These are phyloP conservation scores for Pyrenophora seminiperda DNA, from an alignment of 2,329 filamentous ascomycete genomes.

Conservation along the genomic window DNA sequence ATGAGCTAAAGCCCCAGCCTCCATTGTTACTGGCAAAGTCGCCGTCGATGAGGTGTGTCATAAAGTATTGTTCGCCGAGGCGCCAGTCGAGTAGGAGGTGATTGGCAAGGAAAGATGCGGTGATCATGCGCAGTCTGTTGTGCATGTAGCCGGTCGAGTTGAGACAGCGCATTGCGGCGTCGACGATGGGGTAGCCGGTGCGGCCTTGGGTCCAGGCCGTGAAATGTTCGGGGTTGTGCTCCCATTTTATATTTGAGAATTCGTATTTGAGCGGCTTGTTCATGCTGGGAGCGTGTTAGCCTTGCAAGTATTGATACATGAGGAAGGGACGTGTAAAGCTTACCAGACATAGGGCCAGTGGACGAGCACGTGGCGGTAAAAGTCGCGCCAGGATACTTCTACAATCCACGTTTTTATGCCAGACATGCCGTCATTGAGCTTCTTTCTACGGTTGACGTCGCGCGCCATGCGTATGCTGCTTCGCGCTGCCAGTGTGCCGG, in stretches of 20 bases:
- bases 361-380: constrained; percentile 68
- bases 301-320: neutral
- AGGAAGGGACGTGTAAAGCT: constrained; percentile 29
- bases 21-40: constrained; percentile 62
- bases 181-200: constrained; percentile 56
- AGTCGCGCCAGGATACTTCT: constrained; percentile 59
- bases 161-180: constrained; percentile 59
- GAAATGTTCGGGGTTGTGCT: constrained; percentile 62
- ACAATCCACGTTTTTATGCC: constrained; percentile 55
- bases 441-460: constrained; percentile 50
- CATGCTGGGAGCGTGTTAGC: constrained; percentile 57
- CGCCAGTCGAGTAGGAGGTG: constrained; percentile 59
- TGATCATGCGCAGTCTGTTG: constrained; percentile 59
- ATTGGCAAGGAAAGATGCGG: constrained; percentile 55
- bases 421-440: constrained; percentile 58
- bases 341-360: constrained; percentile 84
- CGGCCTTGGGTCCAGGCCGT: constrained; percentile 63
- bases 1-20: constrained; percentile 69
- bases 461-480: constrained; percentile 60
- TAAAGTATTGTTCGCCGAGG: constrained; percentile 58
- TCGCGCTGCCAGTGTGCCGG: constrained; percentile 54
- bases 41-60: constrained; percentile 55
- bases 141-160: constrained; percentile 59
- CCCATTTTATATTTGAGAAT: constrained; percentile 82
- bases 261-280: constrained; percentile 81